phyloP scores from a whole-genome alignment of 1,284 basidiomycete species.

The Kwoniella shivajii region DNA sequence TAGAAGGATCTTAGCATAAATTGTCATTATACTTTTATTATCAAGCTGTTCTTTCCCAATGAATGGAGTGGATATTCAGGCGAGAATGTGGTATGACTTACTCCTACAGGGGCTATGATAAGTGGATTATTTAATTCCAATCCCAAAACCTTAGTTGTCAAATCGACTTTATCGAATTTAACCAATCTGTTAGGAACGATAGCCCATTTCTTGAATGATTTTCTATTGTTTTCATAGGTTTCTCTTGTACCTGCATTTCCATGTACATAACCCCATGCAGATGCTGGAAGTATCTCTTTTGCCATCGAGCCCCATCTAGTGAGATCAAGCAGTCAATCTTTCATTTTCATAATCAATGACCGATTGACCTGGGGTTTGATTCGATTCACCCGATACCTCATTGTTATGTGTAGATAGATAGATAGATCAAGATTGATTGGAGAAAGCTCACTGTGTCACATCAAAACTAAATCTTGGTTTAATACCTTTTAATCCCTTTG shows the following conservation, averaged over 20 bases:
- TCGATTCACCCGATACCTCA: no score
- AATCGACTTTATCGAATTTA: slow-evolving; percentile 38
- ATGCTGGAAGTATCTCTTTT: neutral
- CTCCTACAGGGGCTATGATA: slow-evolving; percentile 71
- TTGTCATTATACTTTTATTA: no score
- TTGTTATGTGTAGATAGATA: no score
- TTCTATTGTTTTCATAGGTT: neutral
- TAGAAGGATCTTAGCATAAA: no score
- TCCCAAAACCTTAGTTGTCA: slow-evolving; percentile 66
- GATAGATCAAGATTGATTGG: no score
- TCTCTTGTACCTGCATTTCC: neutral
- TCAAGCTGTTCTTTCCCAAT: no score
- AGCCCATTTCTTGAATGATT: neutral
- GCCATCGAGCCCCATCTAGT: neutral
- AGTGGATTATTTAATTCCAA: slow-evolving; percentile 66
- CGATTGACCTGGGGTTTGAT: no score
- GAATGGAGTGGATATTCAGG: no score
- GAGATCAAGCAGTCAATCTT: no score
- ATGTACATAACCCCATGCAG: slow-evolving; percentile 1
- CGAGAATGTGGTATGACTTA: no score
- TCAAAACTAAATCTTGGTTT: neutral
- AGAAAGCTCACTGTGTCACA: neutral
- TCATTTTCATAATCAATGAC: no score
- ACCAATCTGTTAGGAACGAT: neutral
- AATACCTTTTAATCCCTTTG: neutral